Base-by-base conservation (phyloP, 768 basidiomycete species). In the Neoboletus brunneissimus region DNA sequence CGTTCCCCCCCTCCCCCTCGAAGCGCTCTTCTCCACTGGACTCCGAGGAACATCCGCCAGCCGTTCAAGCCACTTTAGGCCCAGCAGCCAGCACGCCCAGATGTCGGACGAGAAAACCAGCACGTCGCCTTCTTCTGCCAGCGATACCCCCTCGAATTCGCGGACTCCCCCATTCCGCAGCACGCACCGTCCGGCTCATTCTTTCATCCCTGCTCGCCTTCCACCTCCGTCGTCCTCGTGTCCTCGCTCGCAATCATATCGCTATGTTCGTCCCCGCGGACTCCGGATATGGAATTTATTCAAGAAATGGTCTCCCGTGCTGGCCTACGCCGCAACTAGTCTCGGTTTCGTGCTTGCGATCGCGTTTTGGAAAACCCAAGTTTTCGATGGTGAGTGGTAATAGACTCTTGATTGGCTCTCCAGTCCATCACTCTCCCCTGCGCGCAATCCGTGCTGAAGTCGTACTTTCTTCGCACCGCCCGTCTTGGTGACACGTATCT, bases 291-390 rank as follows among this genome's bases (percentile, higher is more conserved):
- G 75, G 62, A 82, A 80, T 60, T 72, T 82, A n/a, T 61, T 90
- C 59, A 82, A 80, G 60, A 83, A 89, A 49, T 94, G 89, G 88
- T 71, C 87, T 27, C 92, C 92, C 37, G 73, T 94, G 54, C 79
- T 91, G 55, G 68, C 86, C 50, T 97, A 94, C 75, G 83, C 79
- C 18, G 75, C 86, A 8, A 93, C 91, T 34, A 92, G 80, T 59
- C 76, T 94, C 35, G 85, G 80, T 13, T 92, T 96, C 63, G 66
- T 94, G 35, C 72, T 87, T 46, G 90, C 88, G n/a, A 84, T 94
- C 66, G 87, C 85, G 34, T 84, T 92, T 61, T 95, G 88, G 81
- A 86, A 85, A 72, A 80, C 81, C 22, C 83, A 96, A 67, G 79
- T 96, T 41, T 95, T 97, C 72, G 72, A 81, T 63, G 84, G 94